These are phyloP conservation scores for Brassica hybrid DNA, from an alignment of 441 rosid genomes.

Conservation along the genomic window DNA sequence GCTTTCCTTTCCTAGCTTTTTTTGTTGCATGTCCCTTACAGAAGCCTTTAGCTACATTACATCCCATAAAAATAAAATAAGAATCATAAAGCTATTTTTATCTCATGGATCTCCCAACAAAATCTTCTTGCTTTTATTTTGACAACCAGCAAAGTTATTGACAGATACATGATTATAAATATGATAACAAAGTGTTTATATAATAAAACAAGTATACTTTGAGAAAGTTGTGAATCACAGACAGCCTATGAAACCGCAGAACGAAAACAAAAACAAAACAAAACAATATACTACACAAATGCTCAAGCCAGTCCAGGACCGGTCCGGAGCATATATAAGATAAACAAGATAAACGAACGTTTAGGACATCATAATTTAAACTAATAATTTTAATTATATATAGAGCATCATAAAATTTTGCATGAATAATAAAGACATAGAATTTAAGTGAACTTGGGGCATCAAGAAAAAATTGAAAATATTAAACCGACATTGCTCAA, in stretches of 20 bases:
- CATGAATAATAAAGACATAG: too few relatives aligned
- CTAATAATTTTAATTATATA: too few relatives aligned
- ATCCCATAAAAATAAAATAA: background rate
- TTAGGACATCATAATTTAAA: too few relatives aligned
- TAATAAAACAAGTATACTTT: conserved; percentile 15
- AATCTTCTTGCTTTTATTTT: conserved; percentile 1
- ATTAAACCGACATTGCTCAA: too few relatives aligned
- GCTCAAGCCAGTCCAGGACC: background rate
- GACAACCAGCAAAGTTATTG: conserved; percentile 12
- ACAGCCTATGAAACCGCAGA: background rate
- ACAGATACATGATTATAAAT: background rate
- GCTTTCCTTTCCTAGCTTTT: background rate
- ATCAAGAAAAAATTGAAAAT: too few relatives aligned
- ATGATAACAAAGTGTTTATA: background rate
- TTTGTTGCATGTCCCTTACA: background rate
- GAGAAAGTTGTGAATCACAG: conserved; percentile 2
- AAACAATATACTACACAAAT: background rate
- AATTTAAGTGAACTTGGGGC: too few relatives aligned
- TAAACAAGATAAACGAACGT: too few relatives aligned
- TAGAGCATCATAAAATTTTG: too few relatives aligned
- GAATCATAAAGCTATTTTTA: background rate
- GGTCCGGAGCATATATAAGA: too few relatives aligned
- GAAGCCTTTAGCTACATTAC: background rate
- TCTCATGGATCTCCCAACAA: conserved; percentile 7
- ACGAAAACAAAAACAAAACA: background rate